Evolutionary conservation across 352 stramenopile species (phyloP).

Genomic region (Synura sp.): DNA sequence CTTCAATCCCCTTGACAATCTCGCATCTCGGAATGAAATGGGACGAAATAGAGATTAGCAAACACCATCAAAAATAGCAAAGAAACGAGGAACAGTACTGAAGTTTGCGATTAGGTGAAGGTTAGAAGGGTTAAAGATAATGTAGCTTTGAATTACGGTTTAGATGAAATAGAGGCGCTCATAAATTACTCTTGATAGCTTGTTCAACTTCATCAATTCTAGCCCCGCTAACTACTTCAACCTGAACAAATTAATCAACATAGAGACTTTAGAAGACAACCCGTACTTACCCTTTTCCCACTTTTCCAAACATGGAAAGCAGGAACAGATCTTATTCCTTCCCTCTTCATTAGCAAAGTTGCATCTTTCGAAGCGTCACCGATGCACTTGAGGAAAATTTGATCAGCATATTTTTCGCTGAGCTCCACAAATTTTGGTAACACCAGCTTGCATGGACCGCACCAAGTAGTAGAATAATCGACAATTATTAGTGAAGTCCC

Average conservation of each 20-base stretch:
- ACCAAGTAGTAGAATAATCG: constrained; percentile 82
- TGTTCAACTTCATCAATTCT: constrained; percentile 24
- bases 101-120: too few species aligned
- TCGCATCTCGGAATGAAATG: too few species aligned
- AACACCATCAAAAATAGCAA: too few species aligned
- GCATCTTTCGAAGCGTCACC: constrained; percentile 30
- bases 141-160: too few species aligned
- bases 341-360: constrained; percentile 1
- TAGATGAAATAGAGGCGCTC: constrained; percentile 14
- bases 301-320: constrained; percentile 36
- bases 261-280: too few species aligned
- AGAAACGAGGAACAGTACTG: too few species aligned
- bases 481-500: constrained; percentile 62
- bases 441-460: constrained; percentile 78
- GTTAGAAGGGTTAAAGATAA: too few species aligned
- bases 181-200: background rate
- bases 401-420: constrained; percentile 48
- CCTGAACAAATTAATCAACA: too few species aligned
- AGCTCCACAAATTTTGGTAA: constrained; percentile 73
- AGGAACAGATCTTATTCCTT: constrained; percentile 35
- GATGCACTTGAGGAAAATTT: constrained; percentile 20
- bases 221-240: constrained; percentile 42
- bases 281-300: background rate
- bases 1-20: too few species aligned
- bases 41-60: too few species aligned